Evolutionary conservation across 192 early-diverging fungal genomes (phyloP).

Genomic region (Entophlyctis luteolus): DNA sequence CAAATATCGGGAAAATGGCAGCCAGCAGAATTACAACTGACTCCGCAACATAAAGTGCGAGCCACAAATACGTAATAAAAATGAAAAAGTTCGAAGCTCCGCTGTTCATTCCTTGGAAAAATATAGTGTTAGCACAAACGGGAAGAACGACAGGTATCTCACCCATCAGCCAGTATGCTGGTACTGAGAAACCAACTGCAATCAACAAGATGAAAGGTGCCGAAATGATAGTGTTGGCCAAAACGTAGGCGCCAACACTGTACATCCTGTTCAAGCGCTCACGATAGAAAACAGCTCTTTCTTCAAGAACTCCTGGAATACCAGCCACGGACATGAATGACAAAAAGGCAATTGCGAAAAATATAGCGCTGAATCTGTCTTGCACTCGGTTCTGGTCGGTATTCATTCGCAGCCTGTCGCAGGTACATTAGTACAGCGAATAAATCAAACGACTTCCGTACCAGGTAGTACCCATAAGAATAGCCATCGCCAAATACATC

Average conservation of each 20-base stretch:
- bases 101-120: not conserved
- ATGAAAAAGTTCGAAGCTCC: constrained; percentile 34
- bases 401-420: constrained; percentile 20
- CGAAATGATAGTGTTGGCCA: constrained; percentile 36
- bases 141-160: constrained; percentile 25
- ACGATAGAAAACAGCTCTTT: constrained; percentile 38
- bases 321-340: too few species aligned
- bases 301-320: constrained; percentile 42
- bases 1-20: too few species aligned
- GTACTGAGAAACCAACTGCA: constrained; percentile 29
- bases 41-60: constrained; percentile 38
- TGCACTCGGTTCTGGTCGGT: constrained; percentile 26
- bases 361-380: too few species aligned
- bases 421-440: not conserved
- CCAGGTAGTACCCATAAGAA: constrained; percentile 35
- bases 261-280: constrained; percentile 33
- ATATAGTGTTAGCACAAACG: constrained; percentile 8
- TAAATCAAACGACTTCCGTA: too few species aligned
- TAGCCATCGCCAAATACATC: constrained; percentile 39
- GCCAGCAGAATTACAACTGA: constrained; percentile 31
- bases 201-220: constrained; percentile 33
- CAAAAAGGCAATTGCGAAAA: too few species aligned
- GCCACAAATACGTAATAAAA: constrained; percentile 38
- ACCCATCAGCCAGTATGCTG: constrained; percentile 32
- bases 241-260: constrained; percentile 30